Evolutionary conservation across 139 green algal genomes (phyloP), one percentile per base, ranked within the genome.

Genomic region (Chlorokybus atmophyticus): DNA sequence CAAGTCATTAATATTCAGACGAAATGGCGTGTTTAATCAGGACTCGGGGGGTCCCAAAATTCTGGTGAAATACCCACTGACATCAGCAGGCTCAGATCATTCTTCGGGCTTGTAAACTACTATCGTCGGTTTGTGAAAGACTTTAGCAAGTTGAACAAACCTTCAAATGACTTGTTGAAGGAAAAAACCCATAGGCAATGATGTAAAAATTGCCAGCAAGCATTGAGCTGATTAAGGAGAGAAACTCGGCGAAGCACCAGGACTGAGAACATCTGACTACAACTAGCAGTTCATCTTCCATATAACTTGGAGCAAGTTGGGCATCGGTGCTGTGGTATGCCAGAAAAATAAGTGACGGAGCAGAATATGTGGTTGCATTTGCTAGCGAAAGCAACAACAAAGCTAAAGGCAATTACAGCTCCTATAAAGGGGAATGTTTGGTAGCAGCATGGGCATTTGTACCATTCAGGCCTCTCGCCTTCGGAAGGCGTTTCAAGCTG

Each of bases 41-140:
- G n/a, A n/a, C n/a, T n/a, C n/a, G n/a, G n/a, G n/a, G n/a, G n/a
- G n/a, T n/a, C n/a, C n/a, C n/a, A n/a, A n/a, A n/a, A n/a, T n/a
- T n/a, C n/a, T n/a, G n/a, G n/a, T n/a, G n/a, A n/a, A 35, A 10
- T 8, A 21, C 53, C 53, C 32, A 60, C 32, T 39, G 32, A 50
- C 21, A 8, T 35, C 53, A n/a, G 23, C 10, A 6, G 10, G 8
- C 7, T 50, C 3, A 19, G 35, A 28, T 35, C 53, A 31, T 60
- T 35, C n/a, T 28, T 79, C 27, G 69, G 72, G 0, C 54, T 83
- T 17, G 31, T 67, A 6, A 68, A 67, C 17, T 83, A 68, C 50
- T 79, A 78, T 31, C 42, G 76, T 1, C 50, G 57, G 21, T 83
- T 66, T 40, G 44, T 77, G 3, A 58, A 59, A 2, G 40, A 59